phyloP scores from a whole-genome alignment of 176 grass and related monocot species.

The Oropetium thomaeum region DNA sequence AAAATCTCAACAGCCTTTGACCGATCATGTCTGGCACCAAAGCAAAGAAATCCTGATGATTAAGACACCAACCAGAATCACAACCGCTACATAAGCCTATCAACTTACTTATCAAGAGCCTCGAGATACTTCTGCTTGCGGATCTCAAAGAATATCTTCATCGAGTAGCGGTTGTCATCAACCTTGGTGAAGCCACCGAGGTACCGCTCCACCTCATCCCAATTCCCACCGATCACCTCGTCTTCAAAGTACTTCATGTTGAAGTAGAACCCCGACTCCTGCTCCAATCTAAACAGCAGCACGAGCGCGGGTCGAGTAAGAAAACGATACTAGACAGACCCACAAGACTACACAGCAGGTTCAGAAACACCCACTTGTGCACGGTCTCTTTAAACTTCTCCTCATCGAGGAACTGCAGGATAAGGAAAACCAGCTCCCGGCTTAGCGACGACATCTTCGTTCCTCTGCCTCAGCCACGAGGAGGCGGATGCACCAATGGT shows the following conservation, averaged over 20 bases:
- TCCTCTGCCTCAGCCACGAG: slow-evolving; percentile 28
- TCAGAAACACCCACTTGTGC: slow-evolving; percentile 62
- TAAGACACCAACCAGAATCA: neutral
- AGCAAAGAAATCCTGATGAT: slow-evolving; percentile 8
- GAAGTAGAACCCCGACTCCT: slow-evolving; percentile 92
- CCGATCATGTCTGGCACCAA: slow-evolving; percentile 79
- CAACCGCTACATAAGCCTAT: neutral
- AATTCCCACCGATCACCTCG: slow-evolving; percentile 76
- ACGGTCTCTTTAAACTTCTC: slow-evolving; percentile 89
- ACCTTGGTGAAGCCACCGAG: slow-evolving; percentile 85
- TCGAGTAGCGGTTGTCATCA: slow-evolving; percentile 75
- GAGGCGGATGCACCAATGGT: slow-evolving; percentile 24
- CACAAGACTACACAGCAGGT: neutral
- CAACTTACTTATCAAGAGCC: slow-evolving; percentile 75
- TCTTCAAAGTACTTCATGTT: slow-evolving; percentile 97
- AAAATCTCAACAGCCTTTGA: slow-evolving; percentile 95
- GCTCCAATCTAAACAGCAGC: slow-evolving; percentile 59
- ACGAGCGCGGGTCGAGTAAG: neutral
- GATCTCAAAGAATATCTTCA: slow-evolving; percentile 97
- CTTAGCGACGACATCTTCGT: slow-evolving; percentile 65
- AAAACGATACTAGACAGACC: neutral
- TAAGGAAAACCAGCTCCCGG: slow-evolving; percentile 74
- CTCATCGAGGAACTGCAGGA: slow-evolving; percentile 95
- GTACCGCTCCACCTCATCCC: slow-evolving; percentile 86
- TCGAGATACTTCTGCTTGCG: slow-evolving; percentile 91